Evolutionary conservation across 1,139 yeast genomes (phyloP), one percentile per base, ranked within the genome.

Genomic region (Geotrichum klebahnii): DNA sequence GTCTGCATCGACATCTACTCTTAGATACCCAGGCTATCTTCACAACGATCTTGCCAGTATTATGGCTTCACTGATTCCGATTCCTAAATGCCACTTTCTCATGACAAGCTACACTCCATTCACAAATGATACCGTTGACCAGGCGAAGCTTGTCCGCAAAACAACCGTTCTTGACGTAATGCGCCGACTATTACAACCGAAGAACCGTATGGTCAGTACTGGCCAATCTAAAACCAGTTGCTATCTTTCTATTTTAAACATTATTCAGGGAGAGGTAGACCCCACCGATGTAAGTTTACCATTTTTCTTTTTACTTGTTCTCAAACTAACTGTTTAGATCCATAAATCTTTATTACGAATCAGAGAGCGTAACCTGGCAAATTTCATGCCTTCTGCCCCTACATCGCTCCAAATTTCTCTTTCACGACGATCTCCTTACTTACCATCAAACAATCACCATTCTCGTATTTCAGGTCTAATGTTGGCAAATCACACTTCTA

Each of bases 11-110:
- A 87, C 97, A 1, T 86, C 90, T 56, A 88, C 97, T 0, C 70
- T 92, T 36, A 73, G 98, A 56, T 92, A 87, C 65, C 98, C 98
- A 2, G 84, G 95, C 44, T 89, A 89, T 67, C 82, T 89, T 79
- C 92, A 86, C 73, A 85, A 85, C 60, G 89, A 95, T 16, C 71
- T 85, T 58, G 88, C 90, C 43, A 83, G 95, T 46, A 82, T 92
- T 16, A 69, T 89, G 52, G 83, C 97, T 1, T 80, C 94, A 0
- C 69, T 94, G 56, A 79, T 92, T 2, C 97, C 97, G 0, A 82
- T 90, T 0, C 96, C 97, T 1, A 88, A 87, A 48, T 74, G 90
- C 58, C 96, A 92, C 67, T 94, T 92, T 62, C 70, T 92, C 24
- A 79, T 84, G 37, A 84, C 97, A 3, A 80, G 96, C 49, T 85